Base-by-base conservation (phyloP, 768 basidiomycete genomes). In the Mrakia gelida region DNA sequence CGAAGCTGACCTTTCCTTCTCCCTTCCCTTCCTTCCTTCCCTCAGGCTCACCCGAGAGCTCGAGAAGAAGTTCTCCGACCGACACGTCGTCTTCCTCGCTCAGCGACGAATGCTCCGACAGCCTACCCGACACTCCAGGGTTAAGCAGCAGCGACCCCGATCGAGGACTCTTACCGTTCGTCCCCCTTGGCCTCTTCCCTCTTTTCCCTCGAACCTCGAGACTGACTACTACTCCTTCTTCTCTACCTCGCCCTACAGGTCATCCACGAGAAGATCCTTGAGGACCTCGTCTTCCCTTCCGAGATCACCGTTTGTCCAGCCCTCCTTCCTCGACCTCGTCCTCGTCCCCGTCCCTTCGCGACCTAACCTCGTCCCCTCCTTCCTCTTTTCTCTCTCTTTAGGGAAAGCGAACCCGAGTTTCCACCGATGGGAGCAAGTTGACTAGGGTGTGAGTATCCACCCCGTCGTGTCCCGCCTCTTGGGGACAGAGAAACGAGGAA, bases 61-160 rank as follows among this genome's bases (percentile, higher is more conserved):
- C 83, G 97, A 99, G 90, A 99, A 99, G 90, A 99, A 99, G 87
- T 98, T 99, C 88, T 94, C 97, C 67, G 97, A 98, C 88, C 91
- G 95, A 85, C 95, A 98, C 87, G 94, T 99, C 85, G 93, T 99
- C 78, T 98, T 99, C 86, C 90, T 98, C 85, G 97, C 93, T 75
- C 97, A 99, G 87, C 94, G 97, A 86, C 91, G 96, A 84, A 95
- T 98, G 91, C 88, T 98, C 85, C 92, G 92, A 88, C 98, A 95
- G 86, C 95, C 95, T 77, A 95, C 94, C 81, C 94, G 95, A 81
- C 92, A 89, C 84, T 93, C 94, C 77, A 92, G 92, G 81, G 91
- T 93, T 82, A 89, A 91, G 87, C 96, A 99, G 88, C 96, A 96
- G 90, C 88, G 97, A 82, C 97, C 97, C 81, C 92, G 94, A 81